phyloP scores from a whole-genome alignment of 1,284 basidiomycete genomes.

The Pyrrhoderma noxium region DNA sequence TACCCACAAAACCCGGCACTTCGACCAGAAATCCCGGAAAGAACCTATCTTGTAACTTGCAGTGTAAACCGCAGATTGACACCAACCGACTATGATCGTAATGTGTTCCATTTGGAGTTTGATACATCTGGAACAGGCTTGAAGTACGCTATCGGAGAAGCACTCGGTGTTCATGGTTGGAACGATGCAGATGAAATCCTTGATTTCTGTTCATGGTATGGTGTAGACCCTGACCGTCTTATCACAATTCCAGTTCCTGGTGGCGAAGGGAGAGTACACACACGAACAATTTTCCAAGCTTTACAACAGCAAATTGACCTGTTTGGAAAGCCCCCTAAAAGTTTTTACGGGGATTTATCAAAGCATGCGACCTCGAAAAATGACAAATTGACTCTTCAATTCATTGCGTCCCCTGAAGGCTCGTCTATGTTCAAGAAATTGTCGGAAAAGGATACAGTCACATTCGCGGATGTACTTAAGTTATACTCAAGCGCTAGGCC shows the following conservation, averaged over 20 bases:
- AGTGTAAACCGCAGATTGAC: constrained; percentile 93
- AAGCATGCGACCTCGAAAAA: constrained; percentile 65
- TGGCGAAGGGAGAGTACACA: constrained; percentile 62
- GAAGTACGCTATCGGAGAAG: constrained; percentile 94
- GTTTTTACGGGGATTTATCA: constrained; percentile 88
- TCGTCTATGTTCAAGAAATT: constrained; percentile 91
- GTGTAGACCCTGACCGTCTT: constrained; percentile 74
- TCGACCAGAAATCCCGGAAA: constrained; percentile 83
- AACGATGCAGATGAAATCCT: constrained; percentile 87
- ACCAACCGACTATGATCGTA: constrained; percentile 92
- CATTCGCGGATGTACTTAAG: constrained; percentile 83
- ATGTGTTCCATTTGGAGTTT: constrained; percentile 98
- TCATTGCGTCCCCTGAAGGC: constrained; percentile 93
- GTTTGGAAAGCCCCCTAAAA: constrained; percentile 93
- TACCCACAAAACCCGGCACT: constrained; percentile 60
- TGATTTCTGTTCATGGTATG: constrained; percentile 91
- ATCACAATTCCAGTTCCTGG: constrained; percentile 74
- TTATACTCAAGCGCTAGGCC: constrained; percentile 80
- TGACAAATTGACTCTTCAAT: constrained; percentile 81
- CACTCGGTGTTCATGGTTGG: constrained; percentile 96
- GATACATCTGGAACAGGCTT: constrained; percentile 88
- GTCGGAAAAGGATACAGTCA: constrained; percentile 90
- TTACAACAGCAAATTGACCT: constrained; percentile 96
- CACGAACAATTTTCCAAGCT: constrained; percentile 90
- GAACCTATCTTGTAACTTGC: constrained; percentile 91